These are phyloP conservation scores for Chrysophaeum taylorii DNA, from an alignment of 352 stramenopile genomes.

Conservation along the genomic window DNA sequence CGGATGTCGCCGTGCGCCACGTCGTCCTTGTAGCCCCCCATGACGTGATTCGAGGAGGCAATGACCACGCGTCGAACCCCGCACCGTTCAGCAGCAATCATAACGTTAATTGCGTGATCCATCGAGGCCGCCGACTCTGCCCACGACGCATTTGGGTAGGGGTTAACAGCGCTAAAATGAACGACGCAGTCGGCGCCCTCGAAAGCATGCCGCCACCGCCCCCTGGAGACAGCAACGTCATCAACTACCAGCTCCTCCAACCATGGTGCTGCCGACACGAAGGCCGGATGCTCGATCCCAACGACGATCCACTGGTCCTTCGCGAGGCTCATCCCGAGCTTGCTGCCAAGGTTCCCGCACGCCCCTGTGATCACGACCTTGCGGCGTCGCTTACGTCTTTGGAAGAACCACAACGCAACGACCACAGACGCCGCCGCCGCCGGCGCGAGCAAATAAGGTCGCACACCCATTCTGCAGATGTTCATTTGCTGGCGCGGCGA, in stretches of 20 bases:
- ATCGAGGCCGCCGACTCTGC: slow-evolving; percentile 27
- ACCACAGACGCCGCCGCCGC: too few relatives aligned
- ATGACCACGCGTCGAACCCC: slow-evolving; percentile 30
- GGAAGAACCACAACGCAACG: too few relatives aligned
- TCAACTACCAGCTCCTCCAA: slow-evolving; percentile 20
- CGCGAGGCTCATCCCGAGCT: slow-evolving; percentile 30
- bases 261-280: slow-evolving; percentile 12
- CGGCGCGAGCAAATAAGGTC: too few relatives aligned
- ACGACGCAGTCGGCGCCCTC: slow-evolving; percentile 22
- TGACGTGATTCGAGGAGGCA: slow-evolving; percentile 34
- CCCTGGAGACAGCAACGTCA: slow-evolving; percentile 21
- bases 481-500: too few relatives aligned
- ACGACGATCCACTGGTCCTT: slow-evolving; percentile 17
- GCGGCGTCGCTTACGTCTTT: too few relatives aligned
- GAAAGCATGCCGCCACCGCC: neutral
- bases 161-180: slow-evolving; percentile 35
- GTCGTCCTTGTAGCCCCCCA: slow-evolving; percentile 37
- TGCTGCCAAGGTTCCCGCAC: slow-evolving; percentile 30
- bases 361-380: slow-evolving; percentile 33
- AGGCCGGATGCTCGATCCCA: slow-evolving; percentile 27
- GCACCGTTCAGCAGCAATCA: slow-evolving; percentile 19
- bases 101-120: slow-evolving; percentile 33
- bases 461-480: too few relatives aligned
- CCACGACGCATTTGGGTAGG: slow-evolving; percentile 33
- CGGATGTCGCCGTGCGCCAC: slow-evolving; percentile 17